A percentile compares a stretch with the other conserved stretches of the same genome.
Evolutionary conservation across 192 early-diverging fungal species (phyloP).

Genomic region (Fimicolochytrium jonesii): DNA sequence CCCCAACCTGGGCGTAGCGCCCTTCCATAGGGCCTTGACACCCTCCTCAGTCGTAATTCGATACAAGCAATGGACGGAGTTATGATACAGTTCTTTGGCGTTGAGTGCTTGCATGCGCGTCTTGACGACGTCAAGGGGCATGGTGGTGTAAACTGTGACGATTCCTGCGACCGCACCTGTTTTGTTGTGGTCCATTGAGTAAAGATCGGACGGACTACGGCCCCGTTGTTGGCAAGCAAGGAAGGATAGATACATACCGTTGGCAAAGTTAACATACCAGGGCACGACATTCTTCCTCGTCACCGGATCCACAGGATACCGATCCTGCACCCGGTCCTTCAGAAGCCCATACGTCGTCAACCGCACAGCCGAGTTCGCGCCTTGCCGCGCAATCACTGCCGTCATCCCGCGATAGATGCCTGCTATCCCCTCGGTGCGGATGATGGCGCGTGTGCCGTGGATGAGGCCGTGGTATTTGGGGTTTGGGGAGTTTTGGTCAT

Average conservation of each 20-base stretch:
- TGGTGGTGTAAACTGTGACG: constrained; percentile 92
- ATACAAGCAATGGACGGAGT: constrained; percentile 68
- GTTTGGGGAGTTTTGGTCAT: constrained; percentile 71
- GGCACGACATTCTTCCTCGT: constrained; percentile 36
- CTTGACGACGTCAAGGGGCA: constrained; percentile 97
- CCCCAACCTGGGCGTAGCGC: constrained; percentile 84
- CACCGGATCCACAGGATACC: constrained; percentile 35
- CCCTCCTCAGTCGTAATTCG: constrained; percentile 74
- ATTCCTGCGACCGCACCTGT: constrained; percentile 79
- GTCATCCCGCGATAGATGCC: constrained; percentile 89
- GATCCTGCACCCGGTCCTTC: constrained; percentile 47
- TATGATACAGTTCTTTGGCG: constrained; percentile 62
- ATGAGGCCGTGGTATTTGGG: constrained; percentile 76
- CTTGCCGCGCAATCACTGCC: constrained; percentile 91
- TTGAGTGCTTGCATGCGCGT: constrained; percentile 91
- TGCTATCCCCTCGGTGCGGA: constrained; percentile 66
- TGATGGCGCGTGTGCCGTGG: constrained; percentile 66
- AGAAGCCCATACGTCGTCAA: constrained; percentile 81
- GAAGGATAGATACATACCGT: too few relatives aligned
- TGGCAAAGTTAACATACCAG: constrained; percentile 47
- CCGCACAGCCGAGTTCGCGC: constrained; percentile 91
- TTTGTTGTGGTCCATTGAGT: too few relatives aligned
- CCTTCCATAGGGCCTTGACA: constrained; percentile 86
- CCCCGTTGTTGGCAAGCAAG: too few relatives aligned
- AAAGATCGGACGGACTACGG: too few relatives aligned